phyloP scores from a whole-genome alignment of 73 alveolate genomes.

The Breviolum minutum region DNA sequence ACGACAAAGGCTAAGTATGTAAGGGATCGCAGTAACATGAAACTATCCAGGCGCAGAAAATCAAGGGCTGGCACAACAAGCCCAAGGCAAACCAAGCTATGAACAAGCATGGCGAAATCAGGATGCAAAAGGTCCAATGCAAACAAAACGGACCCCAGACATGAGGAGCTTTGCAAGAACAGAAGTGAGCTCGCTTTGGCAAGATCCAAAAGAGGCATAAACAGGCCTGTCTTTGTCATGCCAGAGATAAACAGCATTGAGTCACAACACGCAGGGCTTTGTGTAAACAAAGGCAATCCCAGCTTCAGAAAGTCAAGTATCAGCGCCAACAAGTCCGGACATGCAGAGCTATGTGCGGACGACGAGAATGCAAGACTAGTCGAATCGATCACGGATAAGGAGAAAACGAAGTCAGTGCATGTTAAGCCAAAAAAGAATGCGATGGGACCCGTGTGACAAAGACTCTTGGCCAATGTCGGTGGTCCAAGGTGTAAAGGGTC shows the following conservation, averaged over 20 bases:
- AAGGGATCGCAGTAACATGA: neutral
- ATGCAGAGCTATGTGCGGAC: neutral
- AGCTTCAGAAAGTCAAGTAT: neutral
- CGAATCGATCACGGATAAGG: neutral
- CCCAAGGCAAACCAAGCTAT: neutral
- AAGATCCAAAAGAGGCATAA: neutral
- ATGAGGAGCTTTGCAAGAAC: neutral
- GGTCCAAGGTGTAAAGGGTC: neutral
- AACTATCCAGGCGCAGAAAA: neutral
- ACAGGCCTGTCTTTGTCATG: neutral
- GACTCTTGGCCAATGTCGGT: neutral
- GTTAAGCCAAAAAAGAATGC: neutral
- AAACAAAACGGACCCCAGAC: neutral
- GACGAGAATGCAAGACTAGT: neutral
- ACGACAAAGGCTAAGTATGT: neutral
- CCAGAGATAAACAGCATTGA: neutral
- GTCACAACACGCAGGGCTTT: neutral
- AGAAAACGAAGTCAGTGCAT: constrained; percentile 16
- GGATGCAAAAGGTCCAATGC: constrained; percentile 46
- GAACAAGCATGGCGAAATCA: neutral
- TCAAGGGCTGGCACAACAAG: neutral
- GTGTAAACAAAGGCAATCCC: neutral
- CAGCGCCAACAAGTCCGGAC: neutral
- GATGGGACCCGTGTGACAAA: neutral
- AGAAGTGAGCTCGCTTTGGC: neutral